phyloP scores from a whole-genome alignment of 73 alveolate species.

The Tetrahymena elliotti region DNA sequence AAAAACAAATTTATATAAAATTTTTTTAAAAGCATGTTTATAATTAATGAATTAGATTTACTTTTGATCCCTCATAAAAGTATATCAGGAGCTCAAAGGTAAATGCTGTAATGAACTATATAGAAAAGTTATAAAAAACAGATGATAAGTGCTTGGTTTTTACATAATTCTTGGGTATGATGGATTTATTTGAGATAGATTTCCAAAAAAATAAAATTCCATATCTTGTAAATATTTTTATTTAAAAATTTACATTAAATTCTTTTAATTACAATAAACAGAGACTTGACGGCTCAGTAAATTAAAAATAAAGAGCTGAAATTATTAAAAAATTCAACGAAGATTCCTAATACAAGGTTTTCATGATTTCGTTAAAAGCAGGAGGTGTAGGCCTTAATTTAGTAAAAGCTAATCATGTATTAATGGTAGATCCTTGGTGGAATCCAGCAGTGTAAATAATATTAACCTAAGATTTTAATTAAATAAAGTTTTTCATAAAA shows the following conservation, averaged over 20 bases:
- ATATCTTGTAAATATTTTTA: conserved; percentile 25
- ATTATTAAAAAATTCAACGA: conserved; percentile 22
- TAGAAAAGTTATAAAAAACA: background rate
- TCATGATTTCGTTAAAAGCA: conserved; percentile 57
- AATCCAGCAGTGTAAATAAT: conserved; percentile 60
- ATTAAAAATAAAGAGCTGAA: conserved; percentile 28
- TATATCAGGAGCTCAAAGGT: conserved; percentile 33
- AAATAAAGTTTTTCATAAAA: background rate
- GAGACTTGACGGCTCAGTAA: conserved; percentile 42
- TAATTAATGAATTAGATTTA: background rate
- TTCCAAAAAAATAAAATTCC: conserved; percentile 34
- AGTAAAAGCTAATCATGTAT: conserved; percentile 86
- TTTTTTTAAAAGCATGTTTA: background rate
- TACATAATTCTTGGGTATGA: conserved; percentile 53
- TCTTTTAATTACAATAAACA: conserved; percentile 24
- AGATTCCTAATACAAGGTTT: conserved; percentile 9
- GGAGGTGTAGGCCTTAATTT: conserved; percentile 92
- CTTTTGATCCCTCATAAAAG: conserved; percentile 14
- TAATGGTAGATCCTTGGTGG: conserved; percentile 97
- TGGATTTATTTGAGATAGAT: conserved; percentile 52
- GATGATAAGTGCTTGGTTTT: conserved; percentile 49
- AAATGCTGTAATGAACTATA: conserved; percentile 13
- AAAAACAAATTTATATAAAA: background rate
- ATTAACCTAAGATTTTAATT: background rate
- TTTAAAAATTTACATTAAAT: background rate